Conservation (phyloP, 2,329 filamentous ascomycete species). For the Epicoccum nigrum region DNA sequence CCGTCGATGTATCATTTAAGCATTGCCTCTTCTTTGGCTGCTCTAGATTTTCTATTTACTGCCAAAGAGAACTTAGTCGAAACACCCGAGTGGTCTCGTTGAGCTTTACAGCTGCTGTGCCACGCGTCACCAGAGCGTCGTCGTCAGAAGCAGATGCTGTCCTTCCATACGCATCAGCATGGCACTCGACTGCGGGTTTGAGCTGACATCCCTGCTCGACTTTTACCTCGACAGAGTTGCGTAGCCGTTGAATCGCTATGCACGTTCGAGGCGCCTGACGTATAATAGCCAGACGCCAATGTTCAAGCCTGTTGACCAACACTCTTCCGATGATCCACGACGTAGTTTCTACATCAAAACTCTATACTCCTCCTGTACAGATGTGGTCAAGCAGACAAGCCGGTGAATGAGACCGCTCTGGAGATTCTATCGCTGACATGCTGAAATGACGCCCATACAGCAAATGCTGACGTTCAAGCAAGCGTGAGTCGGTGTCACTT, state of each 20-base stretch:
- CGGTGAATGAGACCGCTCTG: too few relatives aligned
- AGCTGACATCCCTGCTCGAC: not conserved
- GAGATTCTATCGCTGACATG: not conserved
- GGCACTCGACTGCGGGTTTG: not conserved
- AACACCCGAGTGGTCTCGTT: not conserved
- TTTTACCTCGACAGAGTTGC: too few relatives aligned
- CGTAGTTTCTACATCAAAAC: not conserved
- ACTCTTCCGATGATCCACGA: not conserved
- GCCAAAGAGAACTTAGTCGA: too few relatives aligned
- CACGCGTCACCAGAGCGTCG: slow-evolving; percentile 5
- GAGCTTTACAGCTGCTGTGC: slow-evolving; percentile 5
- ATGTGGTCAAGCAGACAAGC: too few relatives aligned
- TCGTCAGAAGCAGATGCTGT: slow-evolving; percentile 9
- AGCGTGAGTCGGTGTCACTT: slow-evolving; percentile 1
- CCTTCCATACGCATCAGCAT: slow-evolving; percentile 2
- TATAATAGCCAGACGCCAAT: not conserved
- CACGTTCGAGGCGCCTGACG: too few relatives aligned
- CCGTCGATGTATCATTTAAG: not conserved
- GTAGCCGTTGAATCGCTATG: too few relatives aligned
- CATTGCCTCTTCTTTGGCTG: not conserved
- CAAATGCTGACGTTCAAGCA: slow-evolving; percentile 7
- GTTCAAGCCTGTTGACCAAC: not conserved
- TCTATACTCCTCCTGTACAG: too few relatives aligned
- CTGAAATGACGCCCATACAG: too few relatives aligned
- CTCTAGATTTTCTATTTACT: not conserved